These are phyloP conservation scores for Leccinum subspadiceum DNA, from an alignment of 1,284 basidiomycete species.

Conservation along the genomic window DNA sequence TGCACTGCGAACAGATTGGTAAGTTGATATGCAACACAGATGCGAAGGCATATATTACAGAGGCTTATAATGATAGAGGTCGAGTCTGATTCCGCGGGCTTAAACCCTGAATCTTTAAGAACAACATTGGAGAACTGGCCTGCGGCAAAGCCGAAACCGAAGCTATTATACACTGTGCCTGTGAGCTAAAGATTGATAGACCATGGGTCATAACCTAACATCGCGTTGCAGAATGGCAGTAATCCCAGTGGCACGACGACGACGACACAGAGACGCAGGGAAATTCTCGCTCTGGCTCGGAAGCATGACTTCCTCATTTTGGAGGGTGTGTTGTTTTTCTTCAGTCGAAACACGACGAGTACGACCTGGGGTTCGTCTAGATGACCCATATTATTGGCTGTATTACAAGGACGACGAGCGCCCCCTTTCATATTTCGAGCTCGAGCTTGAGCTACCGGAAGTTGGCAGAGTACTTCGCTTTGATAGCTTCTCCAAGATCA, in stretches of 20 bases:
- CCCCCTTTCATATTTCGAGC: slow-evolving; percentile 71
- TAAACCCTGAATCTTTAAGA: slow-evolving; percentile 60
- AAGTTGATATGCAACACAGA: slow-evolving; percentile 18
- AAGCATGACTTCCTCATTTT: slow-evolving; percentile 78
- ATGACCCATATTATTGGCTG: slow-evolving; percentile 58
- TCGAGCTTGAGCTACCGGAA: slow-evolving; percentile 57
- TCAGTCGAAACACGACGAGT: too few species aligned
- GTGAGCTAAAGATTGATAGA: slow-evolving; percentile 36
- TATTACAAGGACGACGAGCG: slow-evolving; percentile 36
- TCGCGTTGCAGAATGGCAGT: slow-evolving; percentile 56
- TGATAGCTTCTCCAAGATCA: slow-evolving; percentile 83
- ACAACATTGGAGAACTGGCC: slow-evolving; percentile 75
- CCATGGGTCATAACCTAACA: neutral
- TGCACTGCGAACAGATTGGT: slow-evolving; percentile 63
- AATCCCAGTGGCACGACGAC: slow-evolving; percentile 82
- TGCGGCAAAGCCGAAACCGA: slow-evolving; percentile 65
- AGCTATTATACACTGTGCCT: slow-evolving; percentile 77
- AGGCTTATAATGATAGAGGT: too few species aligned
- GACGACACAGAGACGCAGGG: slow-evolving; percentile 64
- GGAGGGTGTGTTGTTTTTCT: slow-evolving; percentile 49
- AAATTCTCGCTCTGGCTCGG: slow-evolving; percentile 68
- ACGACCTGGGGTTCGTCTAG: slow-evolving; percentile 30
- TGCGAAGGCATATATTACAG: neutral
- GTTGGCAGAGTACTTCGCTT: slow-evolving; percentile 76
- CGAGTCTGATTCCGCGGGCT: slow-evolving; percentile 59